Conservation (phyloP, 225 moss, liverwort and hornwort species). For the Sphagnum tenellum region DNA sequence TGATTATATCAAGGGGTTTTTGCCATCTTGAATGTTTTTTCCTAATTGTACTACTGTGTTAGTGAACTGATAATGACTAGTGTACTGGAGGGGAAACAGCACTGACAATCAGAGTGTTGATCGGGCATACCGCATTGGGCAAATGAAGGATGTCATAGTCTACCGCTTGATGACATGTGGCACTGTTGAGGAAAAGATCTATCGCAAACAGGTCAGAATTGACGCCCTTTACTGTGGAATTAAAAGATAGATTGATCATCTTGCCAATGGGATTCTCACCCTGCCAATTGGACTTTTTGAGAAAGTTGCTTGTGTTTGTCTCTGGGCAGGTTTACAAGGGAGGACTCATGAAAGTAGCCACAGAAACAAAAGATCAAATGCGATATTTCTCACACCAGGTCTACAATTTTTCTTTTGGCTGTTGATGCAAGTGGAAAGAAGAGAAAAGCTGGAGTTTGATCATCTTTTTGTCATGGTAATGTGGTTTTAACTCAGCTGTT, state of each 20-base stretch:
- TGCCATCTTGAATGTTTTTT: too few species aligned
- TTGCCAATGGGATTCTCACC: too few species aligned
- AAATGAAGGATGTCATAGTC: slow-evolving; percentile 82
- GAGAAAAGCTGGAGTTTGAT: too few species aligned
- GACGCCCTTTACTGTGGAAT: too few species aligned
- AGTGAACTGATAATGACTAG: background rate
- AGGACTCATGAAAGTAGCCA: slow-evolving; percentile 96
- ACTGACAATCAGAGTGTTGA: slow-evolving; percentile 99
- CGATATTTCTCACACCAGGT: slow-evolving; percentile 89
- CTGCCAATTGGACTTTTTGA: too few species aligned
- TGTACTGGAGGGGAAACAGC: slow-evolving; percentile 23
- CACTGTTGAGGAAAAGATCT: slow-evolving; percentile 92
- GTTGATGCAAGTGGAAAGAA: background rate
- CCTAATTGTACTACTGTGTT: too few species aligned
- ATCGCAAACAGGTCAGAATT: slow-evolving; percentile 70
- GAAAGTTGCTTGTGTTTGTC: too few species aligned
- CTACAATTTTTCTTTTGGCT: background rate
- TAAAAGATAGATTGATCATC: too few species aligned
- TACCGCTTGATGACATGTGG: slow-evolving; percentile 98
- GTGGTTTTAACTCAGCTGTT: too few species aligned
- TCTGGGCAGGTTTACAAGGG: slow-evolving; percentile 86
- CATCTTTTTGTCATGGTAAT: too few species aligned
- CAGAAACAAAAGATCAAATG: slow-evolving; percentile 90
- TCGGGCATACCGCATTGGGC: slow-evolving; percentile 96
- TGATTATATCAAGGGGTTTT: too few species aligned